These are phyloP conservation scores for Licmophora abbreviata DNA, from an alignment of 108 stramenopile genomes.

Conservation along the genomic window DNA sequence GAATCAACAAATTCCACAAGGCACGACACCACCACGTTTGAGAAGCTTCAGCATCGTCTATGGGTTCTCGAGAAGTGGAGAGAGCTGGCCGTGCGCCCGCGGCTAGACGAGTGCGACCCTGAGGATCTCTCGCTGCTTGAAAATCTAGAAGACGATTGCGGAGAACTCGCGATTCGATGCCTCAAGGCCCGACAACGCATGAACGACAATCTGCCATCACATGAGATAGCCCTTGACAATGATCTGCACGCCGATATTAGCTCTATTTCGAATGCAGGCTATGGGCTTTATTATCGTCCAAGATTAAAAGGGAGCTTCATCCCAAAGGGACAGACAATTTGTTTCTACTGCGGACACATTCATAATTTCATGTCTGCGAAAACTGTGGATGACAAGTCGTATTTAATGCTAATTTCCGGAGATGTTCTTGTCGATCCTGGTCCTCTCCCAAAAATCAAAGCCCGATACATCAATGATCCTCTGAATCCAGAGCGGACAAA, in stretches of 20 bases:
- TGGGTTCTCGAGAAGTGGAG: slow-evolving; percentile 18
- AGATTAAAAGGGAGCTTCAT: background rate
- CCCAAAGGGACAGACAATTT: slow-evolving; percentile 15
- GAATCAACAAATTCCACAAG: background rate
- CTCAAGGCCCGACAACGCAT: slow-evolving; percentile 7
- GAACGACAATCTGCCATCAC: slow-evolving; percentile 16
- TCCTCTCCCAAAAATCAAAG: slow-evolving; percentile 13
- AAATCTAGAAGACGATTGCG: slow-evolving; percentile 9
- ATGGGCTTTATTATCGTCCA: slow-evolving; percentile 22
- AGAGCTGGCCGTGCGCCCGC: slow-evolving; percentile 29
- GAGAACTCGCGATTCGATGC: slow-evolving; percentile 12
- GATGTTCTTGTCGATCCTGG: slow-evolving; percentile 18
- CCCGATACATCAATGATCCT: slow-evolving; percentile 34
- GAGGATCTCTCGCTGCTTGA: slow-evolving; percentile 16
- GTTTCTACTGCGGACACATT: slow-evolving; percentile 26
- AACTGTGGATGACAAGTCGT: slow-evolving; percentile 13
- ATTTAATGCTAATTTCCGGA: slow-evolving; percentile 19
- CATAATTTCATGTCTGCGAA: slow-evolving; percentile 16
- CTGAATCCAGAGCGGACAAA: slow-evolving; percentile 16
- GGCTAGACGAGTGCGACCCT: slow-evolving; percentile 9
- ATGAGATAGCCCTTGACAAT: slow-evolving; percentile 3
- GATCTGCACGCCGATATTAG: slow-evolving; percentile 8
- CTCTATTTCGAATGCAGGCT: slow-evolving; percentile 16
- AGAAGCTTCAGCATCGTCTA: slow-evolving; percentile 5
- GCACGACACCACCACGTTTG: background rate